These are phyloP conservation scores for Fusarium liriodendri DNA, from an alignment of 2,329 filamentous ascomycete species.

Conservation along the genomic window DNA sequence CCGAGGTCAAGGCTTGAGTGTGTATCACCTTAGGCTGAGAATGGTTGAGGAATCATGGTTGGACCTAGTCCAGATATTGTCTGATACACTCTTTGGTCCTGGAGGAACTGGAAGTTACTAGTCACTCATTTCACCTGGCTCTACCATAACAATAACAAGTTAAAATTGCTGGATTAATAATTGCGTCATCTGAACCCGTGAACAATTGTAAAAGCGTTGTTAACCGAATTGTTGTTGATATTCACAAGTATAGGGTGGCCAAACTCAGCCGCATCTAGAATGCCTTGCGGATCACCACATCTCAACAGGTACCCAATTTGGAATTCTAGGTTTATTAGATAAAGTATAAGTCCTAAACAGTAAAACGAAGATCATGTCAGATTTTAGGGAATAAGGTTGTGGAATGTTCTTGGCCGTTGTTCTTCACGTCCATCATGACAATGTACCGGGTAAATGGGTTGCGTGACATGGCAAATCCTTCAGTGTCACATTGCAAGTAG, in stretches of 20 bases:
- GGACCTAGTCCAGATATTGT: constrained; percentile 13
- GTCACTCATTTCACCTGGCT: constrained; percentile 22
- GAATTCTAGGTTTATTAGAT: background rate
- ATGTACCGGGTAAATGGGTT: background rate
- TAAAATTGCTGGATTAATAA: background rate
- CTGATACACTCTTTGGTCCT: constrained; percentile 21
- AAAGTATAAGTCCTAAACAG: background rate
- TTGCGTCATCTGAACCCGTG: background rate
- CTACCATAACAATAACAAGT: constrained; percentile 17
- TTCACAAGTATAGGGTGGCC: background rate
- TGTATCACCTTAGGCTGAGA: background rate
- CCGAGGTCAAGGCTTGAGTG: constrained; percentile 30
- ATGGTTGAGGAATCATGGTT: background rate
- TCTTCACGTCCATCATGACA: background rate
- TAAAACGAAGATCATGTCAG: background rate
- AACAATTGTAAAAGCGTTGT: background rate
- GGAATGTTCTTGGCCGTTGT: background rate
- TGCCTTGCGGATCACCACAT: background rate
- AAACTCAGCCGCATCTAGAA: background rate
- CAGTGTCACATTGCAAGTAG: background rate
- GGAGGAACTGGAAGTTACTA: constrained; percentile 6
- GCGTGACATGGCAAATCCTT: background rate
- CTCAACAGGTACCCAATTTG: background rate
- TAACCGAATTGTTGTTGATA: background rate
- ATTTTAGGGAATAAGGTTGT: background rate